A percentile compares a stretch with the other conserved stretches of the same genome.
Conservation (phyloP, 345 rosid genomes). For the Citrus medica region DNA sequence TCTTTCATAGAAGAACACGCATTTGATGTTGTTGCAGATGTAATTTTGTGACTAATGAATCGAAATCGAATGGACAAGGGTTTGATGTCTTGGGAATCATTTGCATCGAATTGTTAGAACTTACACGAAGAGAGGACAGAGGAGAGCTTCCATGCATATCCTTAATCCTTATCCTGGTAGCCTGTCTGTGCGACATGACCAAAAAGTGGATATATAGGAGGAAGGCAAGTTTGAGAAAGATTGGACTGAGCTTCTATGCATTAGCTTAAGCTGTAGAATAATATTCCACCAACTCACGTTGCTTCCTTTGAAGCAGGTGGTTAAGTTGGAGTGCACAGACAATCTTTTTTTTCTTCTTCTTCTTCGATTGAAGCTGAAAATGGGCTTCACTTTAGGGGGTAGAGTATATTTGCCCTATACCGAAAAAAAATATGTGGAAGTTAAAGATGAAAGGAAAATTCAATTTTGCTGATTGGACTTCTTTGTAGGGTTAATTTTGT, state of each 20-base stretch:
- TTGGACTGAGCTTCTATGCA: not conserved
- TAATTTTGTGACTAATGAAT: no score
- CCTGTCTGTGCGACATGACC: slow-evolving; percentile 34
- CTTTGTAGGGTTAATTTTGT: no score
- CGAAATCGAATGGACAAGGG: slow-evolving; percentile 37
- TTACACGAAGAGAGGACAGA: slow-evolving; percentile 57
- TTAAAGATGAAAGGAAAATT: not conserved
- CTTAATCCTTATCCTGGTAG: slow-evolving; percentile 63
- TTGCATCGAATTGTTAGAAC: slow-evolving; percentile 36
- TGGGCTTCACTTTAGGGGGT: not conserved
- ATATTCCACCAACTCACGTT: not conserved
- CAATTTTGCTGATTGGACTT: not conserved
- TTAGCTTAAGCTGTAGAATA: not conserved
- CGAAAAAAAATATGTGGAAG: no score
- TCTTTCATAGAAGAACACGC: no score
- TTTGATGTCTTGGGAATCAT: slow-evolving; percentile 43
- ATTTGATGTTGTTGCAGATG: not conserved
- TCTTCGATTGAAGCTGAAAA: no score
- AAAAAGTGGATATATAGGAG: not conserved
- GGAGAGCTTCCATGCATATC: slow-evolving; percentile 61
- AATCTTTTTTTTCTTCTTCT: no score
- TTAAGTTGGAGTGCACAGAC: not conserved
- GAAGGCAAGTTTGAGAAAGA: not conserved
- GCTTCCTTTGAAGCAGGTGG: not conserved
- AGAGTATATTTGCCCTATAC: not conserved